Evolutionary conservation across 176 grass and related monocot genomes (phyloP).

Genomic region (Chloris gayana): DNA sequence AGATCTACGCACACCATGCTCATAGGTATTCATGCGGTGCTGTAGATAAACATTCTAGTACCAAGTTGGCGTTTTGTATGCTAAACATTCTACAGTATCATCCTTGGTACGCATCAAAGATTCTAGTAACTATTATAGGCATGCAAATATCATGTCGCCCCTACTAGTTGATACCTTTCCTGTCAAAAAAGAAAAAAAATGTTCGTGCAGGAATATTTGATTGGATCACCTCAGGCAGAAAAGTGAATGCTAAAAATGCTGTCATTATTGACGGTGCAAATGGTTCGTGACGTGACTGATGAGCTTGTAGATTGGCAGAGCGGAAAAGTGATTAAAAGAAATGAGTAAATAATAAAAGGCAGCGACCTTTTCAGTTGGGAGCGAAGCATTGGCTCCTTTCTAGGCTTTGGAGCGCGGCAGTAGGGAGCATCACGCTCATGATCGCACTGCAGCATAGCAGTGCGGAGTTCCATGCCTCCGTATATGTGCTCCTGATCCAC

Average conservation of each 20-base stretch:
- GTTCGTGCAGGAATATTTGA: conserved; percentile 11
- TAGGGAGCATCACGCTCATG: conserved; percentile 36
- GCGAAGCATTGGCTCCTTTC: conserved; percentile 44
- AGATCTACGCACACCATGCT: no score
- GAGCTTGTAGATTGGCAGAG: conserved; percentile 30
- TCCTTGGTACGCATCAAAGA: no score
- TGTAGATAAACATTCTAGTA: no score
- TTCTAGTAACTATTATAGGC: no score
- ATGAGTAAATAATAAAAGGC: conserved; percentile 59
- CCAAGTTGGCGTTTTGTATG: no score
- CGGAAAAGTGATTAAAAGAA: neutral
- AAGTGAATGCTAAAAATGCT: conserved; percentile 24
- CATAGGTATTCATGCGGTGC: no score
- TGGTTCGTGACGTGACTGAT: conserved; percentile 46
- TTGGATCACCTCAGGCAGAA: conserved; percentile 13
- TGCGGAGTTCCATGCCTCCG: conserved; percentile 45
- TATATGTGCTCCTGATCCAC: conserved; percentile 29
- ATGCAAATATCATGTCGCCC: neutral
- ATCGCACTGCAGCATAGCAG: conserved; percentile 35
- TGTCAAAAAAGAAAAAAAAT: neutral
- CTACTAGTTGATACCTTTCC: neutral
- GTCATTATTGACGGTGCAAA: conserved; percentile 32
- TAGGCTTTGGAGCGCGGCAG: conserved; percentile 50
- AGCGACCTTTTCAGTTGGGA: conserved; percentile 72
- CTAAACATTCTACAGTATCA: neutral